These are phyloP conservation scores for Phaeophleospora eucalypticola DNA, from an alignment of 2,329 filamentous ascomycete species.

Conservation along the genomic window DNA sequence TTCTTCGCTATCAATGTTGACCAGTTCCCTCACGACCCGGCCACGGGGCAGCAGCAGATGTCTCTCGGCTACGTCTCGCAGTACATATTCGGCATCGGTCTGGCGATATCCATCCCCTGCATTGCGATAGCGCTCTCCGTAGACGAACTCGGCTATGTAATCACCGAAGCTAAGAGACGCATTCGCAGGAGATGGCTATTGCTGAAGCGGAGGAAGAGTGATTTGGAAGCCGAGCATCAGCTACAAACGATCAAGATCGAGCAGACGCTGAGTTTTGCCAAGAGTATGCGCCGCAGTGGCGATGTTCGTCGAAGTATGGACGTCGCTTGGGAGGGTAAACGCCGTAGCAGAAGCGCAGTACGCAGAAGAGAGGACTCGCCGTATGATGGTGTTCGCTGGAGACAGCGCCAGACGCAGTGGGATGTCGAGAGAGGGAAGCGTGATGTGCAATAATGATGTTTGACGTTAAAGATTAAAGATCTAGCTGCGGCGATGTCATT, in stretches of 20 bases:
- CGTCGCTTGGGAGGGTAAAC: constrained; percentile 11
- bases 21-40: constrained; percentile 41
- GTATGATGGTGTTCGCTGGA: background rate
- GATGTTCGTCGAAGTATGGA: constrained; percentile 17
- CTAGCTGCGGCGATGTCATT: no score
- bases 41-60: constrained; percentile 19
- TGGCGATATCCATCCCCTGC: constrained; percentile 48
- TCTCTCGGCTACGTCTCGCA: constrained; percentile 48
- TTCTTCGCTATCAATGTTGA: constrained; percentile 54
- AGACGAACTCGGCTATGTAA: constrained; percentile 14
- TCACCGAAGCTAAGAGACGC: constrained; percentile 2
- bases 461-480: no score
- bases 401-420: background rate
- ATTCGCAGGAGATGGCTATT: background rate
- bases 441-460: no score
- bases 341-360: background rate
- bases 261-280: constrained; percentile 13
- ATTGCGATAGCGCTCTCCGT: constrained; percentile 20
- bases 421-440: background rate
- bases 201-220: background rate
- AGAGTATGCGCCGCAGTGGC: constrained; percentile 3
- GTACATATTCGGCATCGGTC: constrained; percentile 54
- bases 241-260: constrained; percentile 11
- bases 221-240: background rate
- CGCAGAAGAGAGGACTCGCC: background rate